phyloP scores from a whole-genome alignment of 305 asterid species.

The Salvia sclarea region DNA sequence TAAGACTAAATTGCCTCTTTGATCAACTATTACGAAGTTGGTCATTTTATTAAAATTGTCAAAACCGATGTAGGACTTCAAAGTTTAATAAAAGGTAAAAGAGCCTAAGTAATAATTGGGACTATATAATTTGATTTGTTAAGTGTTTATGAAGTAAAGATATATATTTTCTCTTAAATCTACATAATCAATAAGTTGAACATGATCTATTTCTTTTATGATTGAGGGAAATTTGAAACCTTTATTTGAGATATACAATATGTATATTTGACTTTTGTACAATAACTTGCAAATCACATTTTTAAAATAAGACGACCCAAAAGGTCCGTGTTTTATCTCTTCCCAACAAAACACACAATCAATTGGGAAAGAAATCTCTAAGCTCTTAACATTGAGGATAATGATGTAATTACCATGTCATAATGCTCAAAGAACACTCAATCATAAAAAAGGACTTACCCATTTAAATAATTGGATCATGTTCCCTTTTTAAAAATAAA shows the following conservation, averaged over 20 bases:
- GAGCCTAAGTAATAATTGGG: background rate
- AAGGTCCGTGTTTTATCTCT: too few species aligned
- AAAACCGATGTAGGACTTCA: background rate
- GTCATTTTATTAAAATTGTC: background rate
- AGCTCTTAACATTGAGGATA: background rate
- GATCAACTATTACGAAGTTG: background rate
- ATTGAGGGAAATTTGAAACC: too few species aligned
- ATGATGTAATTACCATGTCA: conserved; percentile 1
- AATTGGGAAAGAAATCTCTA: background rate
- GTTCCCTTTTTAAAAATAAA: conserved; percentile 11
- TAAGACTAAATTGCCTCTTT: conserved; percentile 16
- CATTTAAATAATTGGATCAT: conserved; percentile 29
- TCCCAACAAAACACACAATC: background rate
- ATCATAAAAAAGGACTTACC: conserved; percentile 9
- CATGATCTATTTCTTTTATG: too few species aligned
- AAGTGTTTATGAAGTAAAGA: too few species aligned
- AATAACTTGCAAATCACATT: too few species aligned
- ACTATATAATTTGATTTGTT: too few species aligned
- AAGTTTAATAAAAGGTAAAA: background rate
- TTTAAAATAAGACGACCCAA: too few species aligned
- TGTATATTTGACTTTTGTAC: too few species aligned
- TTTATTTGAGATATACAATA: too few species aligned
- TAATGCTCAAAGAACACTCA: conserved; percentile 16
- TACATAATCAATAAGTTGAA: too few species aligned
- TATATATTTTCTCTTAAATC: too few species aligned